Base-by-base conservation (phyloP, 441 rosid species). In the California macrophylla region DNA sequence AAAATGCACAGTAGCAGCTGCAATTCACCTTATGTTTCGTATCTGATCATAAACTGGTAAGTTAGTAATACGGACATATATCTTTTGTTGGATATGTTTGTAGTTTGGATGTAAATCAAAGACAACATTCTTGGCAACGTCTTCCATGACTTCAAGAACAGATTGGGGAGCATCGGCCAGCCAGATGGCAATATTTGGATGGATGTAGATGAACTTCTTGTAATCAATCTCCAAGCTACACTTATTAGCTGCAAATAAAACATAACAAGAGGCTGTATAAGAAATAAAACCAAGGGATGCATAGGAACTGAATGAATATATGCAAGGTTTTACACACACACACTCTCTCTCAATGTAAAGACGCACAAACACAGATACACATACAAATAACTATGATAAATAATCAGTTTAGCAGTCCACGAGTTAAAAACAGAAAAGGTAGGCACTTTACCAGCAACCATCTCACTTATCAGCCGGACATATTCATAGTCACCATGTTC, bases 101-200 rank as follows among this genome's bases (percentile, higher is more conserved):
- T 88, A 94, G 78, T 89, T 94, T 25, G 95, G 96, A 79, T 90
- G 97, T 72, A 94, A 78, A 67, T 86, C 88, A 68, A 94, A 88
- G 75, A 94, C 91, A 69, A 90, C 96, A 52, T 77, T 89, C 75
- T 81, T 80, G 1, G 88, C 82, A 68, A 92, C 90, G 75, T 92
- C 94, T 81, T 94, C 99, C 99, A 94, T 90, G 74, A 94, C 97
- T 82, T 92, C 98, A 47, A 94, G 85, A 58, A 94, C 98, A 77
- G 99, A 86, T 65, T 92, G 99, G 28, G 99, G 96, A 38, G 98
- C 99, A 90, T 92, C 99, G 0, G 99, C 97, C 66, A 90, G 84
- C 98, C 98, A 94, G 74, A 92, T 94, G 12, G 99, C 97, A 75
- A 94, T 94, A 74, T 94, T 94, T 16, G 98, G 98, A 80, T 90